These are phyloP conservation scores for Pistacia vera DNA, from an alignment of 345 rosid species.

Conservation along the genomic window DNA sequence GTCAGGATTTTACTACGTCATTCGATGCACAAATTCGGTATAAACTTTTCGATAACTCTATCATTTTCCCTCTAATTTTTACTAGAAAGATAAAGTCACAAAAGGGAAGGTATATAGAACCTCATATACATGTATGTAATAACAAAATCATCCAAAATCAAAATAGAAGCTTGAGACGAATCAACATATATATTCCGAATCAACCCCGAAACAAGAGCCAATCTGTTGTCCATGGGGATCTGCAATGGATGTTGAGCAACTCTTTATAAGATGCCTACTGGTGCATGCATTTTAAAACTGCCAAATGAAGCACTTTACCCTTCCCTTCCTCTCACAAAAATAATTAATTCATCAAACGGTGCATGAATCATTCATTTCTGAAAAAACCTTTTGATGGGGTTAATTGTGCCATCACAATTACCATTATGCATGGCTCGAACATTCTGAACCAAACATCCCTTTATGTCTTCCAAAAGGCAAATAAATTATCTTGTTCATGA, in stretches of 20 bases:
- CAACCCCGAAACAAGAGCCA: constrained; percentile 13
- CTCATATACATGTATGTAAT: too few species aligned
- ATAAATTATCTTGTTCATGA: not conserved
- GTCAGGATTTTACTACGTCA: too few species aligned
- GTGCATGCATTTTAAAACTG: not conserved
- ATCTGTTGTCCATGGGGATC: not conserved
- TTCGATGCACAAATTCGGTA: too few species aligned
- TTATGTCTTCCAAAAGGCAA: not conserved
- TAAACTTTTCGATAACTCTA: too few species aligned
- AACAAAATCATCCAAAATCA: too few species aligned
- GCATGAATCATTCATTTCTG: constrained; percentile 7
- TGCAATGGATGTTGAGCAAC: not conserved
- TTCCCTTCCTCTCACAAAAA: not conserved
- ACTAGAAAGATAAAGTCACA: too few species aligned
- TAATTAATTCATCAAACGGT: constrained; percentile 1
- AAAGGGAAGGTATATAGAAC: too few species aligned
- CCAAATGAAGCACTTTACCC: not conserved
- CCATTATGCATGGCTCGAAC: not conserved
- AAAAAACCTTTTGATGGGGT: constrained; percentile 8
- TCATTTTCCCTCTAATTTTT: too few species aligned
- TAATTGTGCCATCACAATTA: constrained; percentile 6
- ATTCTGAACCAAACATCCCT: not conserved
- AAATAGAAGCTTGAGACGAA: too few species aligned
- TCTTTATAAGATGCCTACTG: not conserved
- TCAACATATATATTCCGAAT: not conserved